Evolutionary conservation across 2,329 filamentous ascomycete species (phyloP).

Genomic region (Bipolaris victoriae): DNA sequence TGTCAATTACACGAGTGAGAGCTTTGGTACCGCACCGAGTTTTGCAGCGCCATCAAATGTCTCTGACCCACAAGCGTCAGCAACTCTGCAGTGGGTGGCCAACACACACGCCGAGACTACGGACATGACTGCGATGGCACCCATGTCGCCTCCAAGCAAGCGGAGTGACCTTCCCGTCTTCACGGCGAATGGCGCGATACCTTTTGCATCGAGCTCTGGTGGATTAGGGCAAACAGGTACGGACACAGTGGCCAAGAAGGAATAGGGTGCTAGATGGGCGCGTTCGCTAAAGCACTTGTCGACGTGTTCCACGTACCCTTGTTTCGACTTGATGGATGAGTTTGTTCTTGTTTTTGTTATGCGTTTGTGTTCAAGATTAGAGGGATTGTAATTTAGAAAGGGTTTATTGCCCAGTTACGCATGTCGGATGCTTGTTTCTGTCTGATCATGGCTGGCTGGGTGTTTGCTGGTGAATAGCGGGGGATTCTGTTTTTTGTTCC

Average conservation of each 20-base stretch:
- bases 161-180: conserved; percentile 58
- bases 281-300: conserved; percentile 20
- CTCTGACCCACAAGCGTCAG: conserved; percentile 23
- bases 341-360: not conserved
- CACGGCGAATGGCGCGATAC: conserved; percentile 49
- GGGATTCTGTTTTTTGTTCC: not conserved
- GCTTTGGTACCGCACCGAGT: conserved; percentile 19
- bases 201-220: conserved; percentile 39
- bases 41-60: not conserved
- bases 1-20: conserved; percentile 38
- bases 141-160: conserved; percentile 42
- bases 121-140: conserved; percentile 15
- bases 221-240: conserved; percentile 6
- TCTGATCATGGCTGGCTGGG: conserved; percentile 5
- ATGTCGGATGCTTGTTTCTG: not conserved
- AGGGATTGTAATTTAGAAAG: conserved; percentile 5
- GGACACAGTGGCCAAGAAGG: conserved; percentile 8
- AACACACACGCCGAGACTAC: conserved; percentile 27
- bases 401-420: conserved; percentile 3
- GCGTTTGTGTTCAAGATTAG: not conserved
- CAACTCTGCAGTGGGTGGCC: conserved; percentile 42
- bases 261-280: conserved; percentile 52
- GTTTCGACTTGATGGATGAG: not conserved
- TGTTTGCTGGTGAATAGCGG: conserved; percentile 8
- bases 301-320: not conserved